A percentile compares a stretch with the other conserved stretches of the same genome.
These are phyloP conservation scores for Saturnispora galanensis DNA, from an alignment of 805 yeast species.

Conservation along the genomic window DNA sequence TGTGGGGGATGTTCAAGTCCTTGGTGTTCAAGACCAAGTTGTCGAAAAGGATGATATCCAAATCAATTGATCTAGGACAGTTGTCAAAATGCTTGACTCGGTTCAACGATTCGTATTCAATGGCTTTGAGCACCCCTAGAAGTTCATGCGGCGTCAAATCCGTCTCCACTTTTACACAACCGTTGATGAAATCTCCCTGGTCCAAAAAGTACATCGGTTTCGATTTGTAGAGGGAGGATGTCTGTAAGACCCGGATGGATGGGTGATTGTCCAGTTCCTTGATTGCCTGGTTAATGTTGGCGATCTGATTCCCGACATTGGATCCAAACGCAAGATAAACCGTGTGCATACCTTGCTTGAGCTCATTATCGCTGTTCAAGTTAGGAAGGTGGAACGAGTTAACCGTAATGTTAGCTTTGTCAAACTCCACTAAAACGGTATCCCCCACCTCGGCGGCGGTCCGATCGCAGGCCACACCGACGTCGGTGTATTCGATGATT, in stretches of 20 bases:
- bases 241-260: slow-evolving; percentile 38
- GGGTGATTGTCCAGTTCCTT: slow-evolving; percentile 28
- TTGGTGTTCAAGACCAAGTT: slow-evolving; percentile 43
- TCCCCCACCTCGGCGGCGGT: slow-evolving; percentile 30
- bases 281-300: slow-evolving; percentile 51
- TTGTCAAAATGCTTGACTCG: slow-evolving; percentile 75
- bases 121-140: slow-evolving; percentile 50
- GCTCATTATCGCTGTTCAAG: slow-evolving; percentile 18
- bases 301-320: slow-evolving; percentile 64
- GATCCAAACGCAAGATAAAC: slow-evolving; percentile 86
- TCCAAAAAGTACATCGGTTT: slow-evolving; percentile 86
- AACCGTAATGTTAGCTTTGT: slow-evolving; percentile 10
- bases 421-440: slow-evolving; percentile 18
- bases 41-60: slow-evolving; percentile 76
- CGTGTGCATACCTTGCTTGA: slow-evolving; percentile 28
- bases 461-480: slow-evolving; percentile 71
- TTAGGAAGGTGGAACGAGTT: slow-evolving; percentile 22
- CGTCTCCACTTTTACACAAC: slow-evolving; percentile 64
- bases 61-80: slow-evolving; percentile 87
- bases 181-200: slow-evolving; percentile 78
- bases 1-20: slow-evolving; percentile 72
- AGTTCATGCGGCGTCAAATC: slow-evolving; percentile 53
- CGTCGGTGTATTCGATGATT: slow-evolving; percentile 79
- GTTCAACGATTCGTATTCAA: slow-evolving; percentile 63
- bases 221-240: slow-evolving; percentile 77